phyloP scores from a whole-genome alignment of 106 monocot genomes.

The Dioscorea alata region DNA sequence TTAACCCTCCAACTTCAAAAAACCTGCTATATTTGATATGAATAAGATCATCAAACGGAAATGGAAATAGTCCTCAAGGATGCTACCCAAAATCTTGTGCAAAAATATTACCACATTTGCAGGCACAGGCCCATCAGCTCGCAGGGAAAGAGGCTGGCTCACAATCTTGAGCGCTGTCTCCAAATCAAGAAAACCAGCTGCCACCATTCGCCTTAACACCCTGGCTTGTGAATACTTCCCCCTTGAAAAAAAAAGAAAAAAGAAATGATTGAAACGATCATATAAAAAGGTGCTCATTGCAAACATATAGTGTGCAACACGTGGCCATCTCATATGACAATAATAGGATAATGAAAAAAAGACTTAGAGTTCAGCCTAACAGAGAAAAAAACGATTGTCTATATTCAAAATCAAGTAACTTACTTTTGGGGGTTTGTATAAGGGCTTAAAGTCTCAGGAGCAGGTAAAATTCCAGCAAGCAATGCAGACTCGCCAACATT shows the following conservation, averaged over 20 bases:
- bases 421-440: slow-evolving; percentile 32
- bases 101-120: slow-evolving; percentile 2
- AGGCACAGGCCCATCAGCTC: not conserved
- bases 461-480: slow-evolving; percentile 49
- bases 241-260: slow-evolving; percentile 7
- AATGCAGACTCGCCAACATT: slow-evolving; percentile 41
- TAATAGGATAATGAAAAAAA: not conserved
- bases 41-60: too few relatives aligned
- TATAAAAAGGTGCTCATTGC: too few relatives aligned
- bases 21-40: too few relatives aligned
- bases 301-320: too few relatives aligned
- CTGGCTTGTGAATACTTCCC: slow-evolving; percentile 32
- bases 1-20: too few relatives aligned
- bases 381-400: not conserved
- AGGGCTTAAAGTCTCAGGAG: slow-evolving; percentile 38
- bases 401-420: slow-evolving; percentile 13
- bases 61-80: too few relatives aligned
- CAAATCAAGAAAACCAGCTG: slow-evolving; percentile 35
- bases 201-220: slow-evolving; percentile 43
- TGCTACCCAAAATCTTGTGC: too few relatives aligned
- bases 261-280: not conserved
- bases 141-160: slow-evolving; percentile 29
- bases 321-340: too few relatives aligned
- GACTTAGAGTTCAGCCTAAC: not conserved
- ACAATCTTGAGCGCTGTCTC: slow-evolving; percentile 33